Evolutionary conservation across 129 eudicot species (phyloP), one percentile per base, ranked within the genome.

Genomic region (Deinandra increscens): DNA sequence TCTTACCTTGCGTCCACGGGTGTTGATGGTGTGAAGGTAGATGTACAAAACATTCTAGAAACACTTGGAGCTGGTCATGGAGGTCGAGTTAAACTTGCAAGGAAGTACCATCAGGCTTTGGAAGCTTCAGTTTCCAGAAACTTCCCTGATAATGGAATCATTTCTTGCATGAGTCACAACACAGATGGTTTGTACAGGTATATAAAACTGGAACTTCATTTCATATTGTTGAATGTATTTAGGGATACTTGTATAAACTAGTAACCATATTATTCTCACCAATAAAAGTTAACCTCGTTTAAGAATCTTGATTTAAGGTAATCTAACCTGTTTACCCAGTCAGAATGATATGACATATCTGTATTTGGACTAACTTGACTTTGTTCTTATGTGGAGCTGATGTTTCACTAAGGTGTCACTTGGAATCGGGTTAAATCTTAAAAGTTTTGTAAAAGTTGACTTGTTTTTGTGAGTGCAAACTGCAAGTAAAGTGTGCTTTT

Each of bases 121-220:
- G 96, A 91, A 60, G 95, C 98, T 43, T 88, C 98, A 4, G 76
- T 86, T 69, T 79, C 91, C 7, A 79, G 83, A 43, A 91, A 91
- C 74, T 91, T 91, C 48, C 87, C 78, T 23, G 95, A 83, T 75
- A 91, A 91, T 72, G 98, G 94, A 42, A 86, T 91, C 43, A 86
- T 91, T 59, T 91, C 95, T 42, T 91, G 98, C 87, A 91, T 91
- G 98, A 91, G 96, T 75, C 98, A 88, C 77, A 86, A 84, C 78
- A 88, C 95, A 19, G 96, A 91, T 77, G 86, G 94, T 69, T 80
- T 91, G 66, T 91, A 88, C 86, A 91, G 96, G 97, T 91, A 71
- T 12, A 26, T 38, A 71, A 20, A 10, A 23, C 58, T 48, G 17
- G 51, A 74, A 10, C 18, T 18, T 12, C 49, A 38, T 76, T 65